Base-by-base conservation (phyloP, 345 rosid genomes). In the Boechera stricta region DNA sequence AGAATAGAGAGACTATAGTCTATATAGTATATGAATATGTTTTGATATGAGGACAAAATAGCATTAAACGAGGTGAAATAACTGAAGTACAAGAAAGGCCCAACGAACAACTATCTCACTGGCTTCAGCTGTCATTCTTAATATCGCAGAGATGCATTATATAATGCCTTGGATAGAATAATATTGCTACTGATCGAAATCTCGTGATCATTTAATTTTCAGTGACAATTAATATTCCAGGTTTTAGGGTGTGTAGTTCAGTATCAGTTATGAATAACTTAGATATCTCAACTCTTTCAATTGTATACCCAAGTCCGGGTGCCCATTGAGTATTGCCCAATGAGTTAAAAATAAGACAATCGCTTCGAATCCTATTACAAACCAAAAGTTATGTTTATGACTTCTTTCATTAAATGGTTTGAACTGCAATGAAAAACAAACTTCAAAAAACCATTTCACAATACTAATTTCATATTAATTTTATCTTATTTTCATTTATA, bases 51-150 rank as follows among this genome's bases (percentile, higher is more conserved):
- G 10, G 66, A 57, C 38, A 56, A 44, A 41, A 56, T 12, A 57
- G 48, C 53, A 58, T 75, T 67, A 49, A 58, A 58, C 24, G 67
- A 38, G 45, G 68, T 67, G 35, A 67, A 67, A 13, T 67, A 58
- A 67, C 3, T 75, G 72, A 75, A 49, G 49, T 60, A 60, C 3
- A 24, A 45, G 59, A 33, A 67, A 66, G 42, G 51, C 48, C 65
- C 65, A 56, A 45, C 73, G 67, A 67, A 67, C 67, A 67, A 18
- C 68, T 47, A 48, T 48, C 67, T 38, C 11, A 67, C 79, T 58
- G 61, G 73, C 33, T 75, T 75, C 44, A 58, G 73, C 79, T 75
- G 79, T 76, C 79, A 76, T 52, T 51, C 54, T 76, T 39, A 58
- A 75, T 47, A 48, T 26, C 28, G 48, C 64, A 54, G 67, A 54